phyloP scores from a whole-genome alignment of 371 early-diverging fungal genomes.

The Apophysomyces sp. region DNA sequence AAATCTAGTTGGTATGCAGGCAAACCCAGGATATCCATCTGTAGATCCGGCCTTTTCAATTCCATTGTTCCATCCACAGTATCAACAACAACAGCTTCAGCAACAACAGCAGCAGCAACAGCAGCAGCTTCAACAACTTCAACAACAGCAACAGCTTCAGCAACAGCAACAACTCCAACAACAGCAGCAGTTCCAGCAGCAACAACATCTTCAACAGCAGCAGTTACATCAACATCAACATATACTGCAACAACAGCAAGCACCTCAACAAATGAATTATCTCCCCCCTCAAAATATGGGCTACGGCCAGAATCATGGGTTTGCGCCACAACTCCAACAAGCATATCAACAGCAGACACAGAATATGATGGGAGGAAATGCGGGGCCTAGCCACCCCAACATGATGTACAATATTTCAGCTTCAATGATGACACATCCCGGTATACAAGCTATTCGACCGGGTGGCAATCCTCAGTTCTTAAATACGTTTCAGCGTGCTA shows the following conservation, averaged over 20 bases:
- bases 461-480: constrained; percentile 23
- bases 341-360: neutral
- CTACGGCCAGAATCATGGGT: constrained; percentile 12
- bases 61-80: neutral
- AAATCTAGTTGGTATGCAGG: constrained; percentile 8
- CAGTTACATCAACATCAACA: constrained; percentile 9
- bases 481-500: constrained; percentile 18
- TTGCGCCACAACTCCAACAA: neutral
- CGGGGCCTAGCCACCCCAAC: constrained; percentile 13
- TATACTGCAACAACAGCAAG: neutral
- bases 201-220: constrained; percentile 10
- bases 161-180: constrained; percentile 10
- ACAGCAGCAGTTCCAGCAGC: constrained; percentile 7
- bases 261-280: constrained; percentile 9
- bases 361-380: neutral
- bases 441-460: constrained; percentile 15
- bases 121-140: constrained; percentile 7
- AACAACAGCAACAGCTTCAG: constrained; percentile 17
- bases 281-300: constrained; percentile 7
- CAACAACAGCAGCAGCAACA: constrained; percentile 2
- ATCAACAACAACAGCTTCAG: constrained; percentile 11
- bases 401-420: constrained; percentile 24
- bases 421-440: constrained; percentile 20
- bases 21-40: neutral
- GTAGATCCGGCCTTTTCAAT: constrained; percentile 2